Evolutionary conservation across 2,329 filamentous ascomycete genomes (phyloP), one percentile per base, ranked within the genome.

Genomic region (Cercospora berteroae): DNA sequence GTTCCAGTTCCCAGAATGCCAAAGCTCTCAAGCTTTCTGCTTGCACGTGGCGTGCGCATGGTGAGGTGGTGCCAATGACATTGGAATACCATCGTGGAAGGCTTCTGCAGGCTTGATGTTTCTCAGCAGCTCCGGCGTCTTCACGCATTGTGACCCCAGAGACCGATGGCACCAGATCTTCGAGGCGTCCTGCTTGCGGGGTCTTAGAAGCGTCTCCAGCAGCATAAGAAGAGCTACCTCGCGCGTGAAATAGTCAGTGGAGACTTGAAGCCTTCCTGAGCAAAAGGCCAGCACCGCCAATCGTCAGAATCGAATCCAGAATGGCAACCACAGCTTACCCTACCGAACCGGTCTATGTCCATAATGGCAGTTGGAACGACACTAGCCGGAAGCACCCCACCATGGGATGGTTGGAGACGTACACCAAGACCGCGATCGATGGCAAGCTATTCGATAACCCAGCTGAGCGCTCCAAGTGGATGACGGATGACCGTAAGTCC

Each of bases 371-470:
- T 48, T 74, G 73, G 70, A 67, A 67, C 62, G 66, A 69, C n/a
- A 64, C 70, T 2, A 71, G 67, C 23, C 73, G 72, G 25, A 39
- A 63, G 16, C 74, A 76, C 52, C 72, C 73, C 13, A 68, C 67
- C 13, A 71, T 74, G 72, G 71, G 70, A 29, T 76, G 69, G 69
- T 72, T 76, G 69, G 70, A 73, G 39, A 25, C 70, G 10, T 75
- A 75, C 69, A 74, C 73, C 29, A 60, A 27, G 9, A 62, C 60
- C 62, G 64, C 70, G 50, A 63, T 74, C 64, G 71, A 73, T 20
- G 59, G 13, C 36, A 44, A 31, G 25, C 36, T n/a, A 5, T n/a
- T 61, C 12, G 39, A 61, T 8, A 25, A 50, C 9, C 36, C 59
- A 25, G 20, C 36, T 48, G 39, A 44, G 27, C 59, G 59, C 58